Base-by-base conservation (phyloP, 495 filamentous ascomycete genomes). In the Penicillium odoratum region DNA sequence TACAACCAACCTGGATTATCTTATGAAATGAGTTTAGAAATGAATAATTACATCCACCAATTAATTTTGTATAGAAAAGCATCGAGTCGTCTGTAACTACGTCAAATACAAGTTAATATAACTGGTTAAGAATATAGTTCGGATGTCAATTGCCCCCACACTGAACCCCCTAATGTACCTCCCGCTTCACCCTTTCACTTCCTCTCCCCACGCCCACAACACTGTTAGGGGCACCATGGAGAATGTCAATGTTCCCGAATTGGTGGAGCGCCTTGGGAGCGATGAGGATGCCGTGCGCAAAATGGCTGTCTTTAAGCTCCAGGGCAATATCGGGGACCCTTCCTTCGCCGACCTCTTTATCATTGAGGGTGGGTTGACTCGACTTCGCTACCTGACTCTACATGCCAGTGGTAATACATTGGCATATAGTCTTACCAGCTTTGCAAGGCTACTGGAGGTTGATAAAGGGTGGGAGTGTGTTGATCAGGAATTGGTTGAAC, bases 291-390 rank as follows among this genome's bases (percentile, higher is more conserved):
- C 90, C 33, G 90, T 91, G 54, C 91, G 94, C 63, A 99, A 99
- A 78, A 97, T 97, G 91, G 94, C 94, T 11, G 95, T 92, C 57
- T 99, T 99, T 83, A 96, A 96, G 74, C 85, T 99, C 40, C 94
- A 99, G 73, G 82, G 85, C 42, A 90, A 87, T 58, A 96, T 99
- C 67, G 91, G 91, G 65, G 95, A 99, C 70, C 94, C 94, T 4
- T 91, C 92, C 48, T 98, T 99, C 69, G 95, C 94, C 44, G 95
- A 98, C 70, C 82, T 93, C 55, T 99, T 98, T 77, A 96, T 98
- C 25, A 82, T 85, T 13, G 89, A 91, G 57, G 95, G 92, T 45
- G 94, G 94, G 7, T 75, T 97, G 47, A 80, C 83, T 57, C 87
- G 91, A 58, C 77, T 99, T 58, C 84, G 91, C 30, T 86, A 90